These are phyloP conservation scores for Phialocephala sp. DNA, from an alignment of 2,329 filamentous ascomycete species.

Conservation along the genomic window DNA sequence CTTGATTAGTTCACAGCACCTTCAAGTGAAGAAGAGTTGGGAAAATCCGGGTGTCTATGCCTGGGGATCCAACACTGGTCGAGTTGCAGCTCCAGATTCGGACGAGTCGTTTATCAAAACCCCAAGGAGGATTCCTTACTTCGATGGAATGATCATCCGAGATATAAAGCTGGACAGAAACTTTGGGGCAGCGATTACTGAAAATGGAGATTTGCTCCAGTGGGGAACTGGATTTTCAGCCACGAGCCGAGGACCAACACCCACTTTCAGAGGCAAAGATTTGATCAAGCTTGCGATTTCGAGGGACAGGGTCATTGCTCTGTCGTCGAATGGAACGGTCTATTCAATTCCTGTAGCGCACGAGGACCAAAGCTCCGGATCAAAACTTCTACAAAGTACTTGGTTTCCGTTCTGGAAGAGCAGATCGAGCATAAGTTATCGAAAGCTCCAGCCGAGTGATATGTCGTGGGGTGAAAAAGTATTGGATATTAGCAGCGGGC, in stretches of 20 bases:
- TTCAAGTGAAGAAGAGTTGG: conserved; percentile 84
- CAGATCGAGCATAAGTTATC: conserved; percentile 69
- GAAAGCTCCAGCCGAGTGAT: conserved; percentile 68
- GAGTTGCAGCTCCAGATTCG: conserved; percentile 84
- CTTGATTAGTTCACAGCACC: conserved; percentile 81
- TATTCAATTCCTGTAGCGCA: conserved; percentile 84
- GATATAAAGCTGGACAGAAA: conserved; percentile 84
- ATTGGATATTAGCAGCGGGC: conserved; percentile 74
- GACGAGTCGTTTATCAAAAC: conserved; percentile 79
- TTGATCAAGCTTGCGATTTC: conserved; percentile 79
- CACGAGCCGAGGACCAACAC: conserved; percentile 64
- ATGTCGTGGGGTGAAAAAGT: conserved; percentile 75
- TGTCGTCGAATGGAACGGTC: conserved; percentile 76
- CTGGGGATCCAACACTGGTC: conserved; percentile 88
- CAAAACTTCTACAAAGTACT: conserved; percentile 64
- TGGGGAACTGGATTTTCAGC: conserved; percentile 84
- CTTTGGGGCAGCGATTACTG: conserved; percentile 86
- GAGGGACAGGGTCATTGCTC: conserved; percentile 79
- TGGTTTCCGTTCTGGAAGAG: conserved; percentile 79
- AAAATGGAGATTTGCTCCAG: conserved; percentile 87
- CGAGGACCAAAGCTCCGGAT: conserved; percentile 69
- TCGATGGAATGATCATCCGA: conserved; percentile 81
- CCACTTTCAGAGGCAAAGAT: conserved; percentile 82
- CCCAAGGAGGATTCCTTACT: conserved; percentile 78
- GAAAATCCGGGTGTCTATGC: conserved; percentile 87